Evolutionary conservation across 208 protist genomes (phyloP), one percentile per base, ranked within the genome.

Genomic region (Leishmania turanica): DNA sequence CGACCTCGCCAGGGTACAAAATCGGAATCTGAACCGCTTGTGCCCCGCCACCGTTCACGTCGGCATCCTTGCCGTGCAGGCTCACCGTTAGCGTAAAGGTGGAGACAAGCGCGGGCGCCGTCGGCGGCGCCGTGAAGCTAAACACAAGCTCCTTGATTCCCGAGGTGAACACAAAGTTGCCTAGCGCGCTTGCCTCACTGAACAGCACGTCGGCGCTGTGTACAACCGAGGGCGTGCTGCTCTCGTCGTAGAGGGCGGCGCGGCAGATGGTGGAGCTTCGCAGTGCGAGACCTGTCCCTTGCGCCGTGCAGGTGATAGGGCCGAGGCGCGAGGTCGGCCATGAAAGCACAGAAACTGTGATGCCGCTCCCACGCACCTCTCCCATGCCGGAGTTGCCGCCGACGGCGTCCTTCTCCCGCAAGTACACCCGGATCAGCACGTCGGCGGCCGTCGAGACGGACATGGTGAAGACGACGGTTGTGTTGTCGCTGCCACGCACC

Each of bases 81-180:
- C 60, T 75, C 60, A 84, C 83, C 64, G 75, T 75, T 24, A 93
- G 60, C 15, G 79, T 84, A 78, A 89, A 89, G 40, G 31, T 80
- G 53, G 78, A 70, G 66, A 83, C 83, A 34, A 81, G 34, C 7
- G 79, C 66, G 6, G 71, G 56, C 4, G 74, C 62, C 40, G 56
- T 79, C 49, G 76, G 64, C 11, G 83, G 73, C 37, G 83, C 89
- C 24, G 82, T 89, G 77, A 86, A 93, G 66, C 56, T 78, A 65
- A 93, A 89, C 45, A 84, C 69, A 56, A 93, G 84, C 34, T 89
- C 66, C 17, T 78, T 58, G 27, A 60, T 83, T 51, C 89, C 87
- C 11, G 85, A 85, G 54, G 86, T 56, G 58, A 93, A 87, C 24
- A 45, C 34, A 83, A 93, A 89, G 45, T 34, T 82, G n/a, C 89